Evolutionary conservation across 192 early-diverging fungal genomes (phyloP), one percentile per base, ranked within the genome.

Genomic region (Entomortierella beljakovae): DNA sequence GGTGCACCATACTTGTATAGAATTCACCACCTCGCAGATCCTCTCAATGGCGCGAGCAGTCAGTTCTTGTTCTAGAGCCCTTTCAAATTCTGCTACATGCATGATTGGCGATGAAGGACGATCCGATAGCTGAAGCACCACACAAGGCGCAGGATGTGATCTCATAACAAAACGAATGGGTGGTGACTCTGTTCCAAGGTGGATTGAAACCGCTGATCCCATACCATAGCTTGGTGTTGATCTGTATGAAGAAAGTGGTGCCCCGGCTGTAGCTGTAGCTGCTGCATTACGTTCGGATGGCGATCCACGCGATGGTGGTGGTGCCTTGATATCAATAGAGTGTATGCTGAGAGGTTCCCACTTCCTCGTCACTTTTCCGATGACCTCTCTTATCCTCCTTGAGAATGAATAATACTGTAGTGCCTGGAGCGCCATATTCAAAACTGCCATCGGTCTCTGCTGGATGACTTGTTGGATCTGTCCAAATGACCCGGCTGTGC

Each of bases 71-170:
- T 70, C 62, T 4, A 79, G 33, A 16, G 58, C 48, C 50, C 48
- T 37, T 32, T 79, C 75, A 38, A 79, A 79, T 50, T 79, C 67
- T n/a, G 75, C 49, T 3, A 79, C 49, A 48, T 79, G 75, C 35
- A 62, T 70, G 22, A 79, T 64, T 7, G 75, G 75, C 48, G 49
- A 29, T 18, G 57, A 51, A 11, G 75, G 75, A n/a, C 75, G 67
- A 38, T 79, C 68, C 28, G 62, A 51, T 15, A 57, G 60, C n/a
- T 79, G 75, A 22, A 70, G 64, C 2, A 70, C 37, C 11, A 70
- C 67, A 64, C 75, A 79, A 5, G 75, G 75, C 8, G 68, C 46
- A 8, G 75, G 75, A 29, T 79, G 59, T 1, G 75, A 69, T 23
- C 75, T 61, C n/a, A 70, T 34, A 6, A 79, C 68, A 29, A 70